These are phyloP conservation scores for Collybia sordida DNA, from an alignment of 768 basidiomycete species.

Conservation along the genomic window DNA sequence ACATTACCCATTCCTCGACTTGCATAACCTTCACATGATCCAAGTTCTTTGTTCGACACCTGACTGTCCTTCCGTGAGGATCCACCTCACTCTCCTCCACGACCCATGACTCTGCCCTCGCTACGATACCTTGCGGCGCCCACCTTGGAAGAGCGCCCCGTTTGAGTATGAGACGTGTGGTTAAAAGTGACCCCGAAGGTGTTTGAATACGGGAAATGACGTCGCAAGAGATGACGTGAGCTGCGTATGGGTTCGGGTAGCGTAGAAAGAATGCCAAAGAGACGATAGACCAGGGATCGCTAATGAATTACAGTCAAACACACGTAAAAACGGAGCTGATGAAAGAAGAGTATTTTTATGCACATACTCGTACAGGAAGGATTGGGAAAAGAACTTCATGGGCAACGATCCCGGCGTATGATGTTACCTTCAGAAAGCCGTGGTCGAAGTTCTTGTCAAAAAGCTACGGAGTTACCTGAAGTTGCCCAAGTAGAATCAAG, in stretches of 20 bases:
- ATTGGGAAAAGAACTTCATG: constrained; percentile 61
- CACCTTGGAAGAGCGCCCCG: constrained; percentile 88
- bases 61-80: constrained; percentile 72
- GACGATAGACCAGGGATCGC: constrained; percentile 93
- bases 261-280: constrained; percentile 92
- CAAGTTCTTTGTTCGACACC: constrained; percentile 83
- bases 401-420: constrained; percentile 28
- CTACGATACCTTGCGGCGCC: constrained; percentile 82
- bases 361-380: constrained; percentile 55
- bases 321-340: constrained; percentile 2
- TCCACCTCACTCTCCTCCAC: constrained; percentile 95
- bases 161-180: constrained; percentile 91
- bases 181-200: constrained; percentile 71
- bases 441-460: neutral
- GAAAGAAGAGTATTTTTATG: neutral
- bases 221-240: constrained; percentile 94
- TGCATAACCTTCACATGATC: constrained; percentile 95
- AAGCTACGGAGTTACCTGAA: no score
- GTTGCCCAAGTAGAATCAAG: no score
- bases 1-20: constrained; percentile 78
- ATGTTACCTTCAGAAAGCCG: constrained; percentile 5
- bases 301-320: constrained; percentile 28
- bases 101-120: constrained; percentile 90
- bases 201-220: constrained; percentile 84
- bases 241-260: constrained; percentile 93